These are phyloP conservation scores for Amniculicola lignicola DNA, from an alignment of 495 filamentous ascomycete genomes.

Conservation along the genomic window DNA sequence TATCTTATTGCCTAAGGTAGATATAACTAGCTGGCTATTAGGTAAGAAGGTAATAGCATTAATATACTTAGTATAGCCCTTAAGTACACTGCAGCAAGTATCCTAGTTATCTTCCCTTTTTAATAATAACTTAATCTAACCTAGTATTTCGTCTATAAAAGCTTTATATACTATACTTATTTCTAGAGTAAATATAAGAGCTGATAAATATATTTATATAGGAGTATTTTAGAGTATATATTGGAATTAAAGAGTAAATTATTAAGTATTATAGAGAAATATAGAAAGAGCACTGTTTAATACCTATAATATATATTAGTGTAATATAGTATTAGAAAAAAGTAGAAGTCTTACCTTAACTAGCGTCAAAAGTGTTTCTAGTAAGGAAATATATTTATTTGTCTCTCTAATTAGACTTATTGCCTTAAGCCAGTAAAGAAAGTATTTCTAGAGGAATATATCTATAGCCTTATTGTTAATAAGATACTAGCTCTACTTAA, in stretches of 20 bases:
- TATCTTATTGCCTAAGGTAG: no score
- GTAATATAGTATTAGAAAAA: not conserved
- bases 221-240: slow-evolving; percentile 30
- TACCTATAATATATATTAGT: slow-evolving; percentile 10
- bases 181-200: slow-evolving; percentile 40
- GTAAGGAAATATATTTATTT: not conserved
- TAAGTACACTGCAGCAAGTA: not conserved
- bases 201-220: slow-evolving; percentile 38
- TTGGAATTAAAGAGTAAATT: slow-evolving; percentile 38
- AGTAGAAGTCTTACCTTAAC: not conserved
- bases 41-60: no score
- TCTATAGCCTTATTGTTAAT: slow-evolving; percentile 34
- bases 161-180: slow-evolving; percentile 24
- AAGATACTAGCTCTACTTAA: slow-evolving; percentile 34
- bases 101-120: not conserved
- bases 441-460: slow-evolving; percentile 43
- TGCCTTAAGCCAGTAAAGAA: slow-evolving; percentile 50
- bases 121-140: not conserved
- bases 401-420: slow-evolving; percentile 40
- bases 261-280: slow-evolving; percentile 41
- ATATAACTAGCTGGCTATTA: no score
- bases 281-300: not conserved
- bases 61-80: no score
- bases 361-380: not conserved
- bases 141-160: slow-evolving; percentile 4